A percentile compares a stretch with the other conserved stretches of the same genome.
These are phyloP conservation scores for Drosera spatulata DNA, from an alignment of 179 eudicot genomes.

Conservation along the genomic window DNA sequence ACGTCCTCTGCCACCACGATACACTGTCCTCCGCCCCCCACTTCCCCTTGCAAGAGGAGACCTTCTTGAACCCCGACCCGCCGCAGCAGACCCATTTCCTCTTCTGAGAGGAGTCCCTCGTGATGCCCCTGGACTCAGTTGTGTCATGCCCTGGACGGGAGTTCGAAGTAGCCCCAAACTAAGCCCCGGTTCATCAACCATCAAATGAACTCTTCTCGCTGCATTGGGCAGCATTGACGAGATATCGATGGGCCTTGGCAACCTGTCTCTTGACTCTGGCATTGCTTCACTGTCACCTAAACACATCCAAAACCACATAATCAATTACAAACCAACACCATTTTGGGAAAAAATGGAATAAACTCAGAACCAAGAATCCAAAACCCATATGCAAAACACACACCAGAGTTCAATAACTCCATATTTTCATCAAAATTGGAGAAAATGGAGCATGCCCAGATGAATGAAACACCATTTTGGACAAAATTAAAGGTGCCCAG, in stretches of 20 bases:
- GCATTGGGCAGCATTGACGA: constrained; percentile 1
- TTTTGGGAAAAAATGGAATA: not conserved
- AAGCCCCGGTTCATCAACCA: constrained; percentile 3
- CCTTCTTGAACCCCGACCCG: constrained; percentile 13
- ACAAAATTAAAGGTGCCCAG: no score
- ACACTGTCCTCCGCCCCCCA: constrained; percentile 9
- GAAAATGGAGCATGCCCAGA: no score
- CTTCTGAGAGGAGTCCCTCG: not conserved
- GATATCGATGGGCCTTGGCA: constrained; percentile 1
- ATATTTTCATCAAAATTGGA: no score
- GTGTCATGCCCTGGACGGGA: not conserved
- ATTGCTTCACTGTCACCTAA: not conserved
- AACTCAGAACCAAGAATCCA: not conserved
- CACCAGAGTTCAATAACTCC: no score
- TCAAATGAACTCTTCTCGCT: not conserved
- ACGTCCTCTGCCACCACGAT: constrained; percentile 17
- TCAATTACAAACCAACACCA: not conserved
- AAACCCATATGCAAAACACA: no score
- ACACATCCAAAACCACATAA: not conserved
- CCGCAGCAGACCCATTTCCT: constrained; percentile 3
- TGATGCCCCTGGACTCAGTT: not conserved
- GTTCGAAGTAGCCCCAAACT: not conserved
- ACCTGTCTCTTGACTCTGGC: constrained; percentile 2
- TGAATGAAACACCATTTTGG: no score
- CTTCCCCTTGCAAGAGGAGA: constrained; percentile 14